Conservation (phyloP, 2,329 filamentous ascomycete genomes). For the Colletotrichum incanum region DNA sequence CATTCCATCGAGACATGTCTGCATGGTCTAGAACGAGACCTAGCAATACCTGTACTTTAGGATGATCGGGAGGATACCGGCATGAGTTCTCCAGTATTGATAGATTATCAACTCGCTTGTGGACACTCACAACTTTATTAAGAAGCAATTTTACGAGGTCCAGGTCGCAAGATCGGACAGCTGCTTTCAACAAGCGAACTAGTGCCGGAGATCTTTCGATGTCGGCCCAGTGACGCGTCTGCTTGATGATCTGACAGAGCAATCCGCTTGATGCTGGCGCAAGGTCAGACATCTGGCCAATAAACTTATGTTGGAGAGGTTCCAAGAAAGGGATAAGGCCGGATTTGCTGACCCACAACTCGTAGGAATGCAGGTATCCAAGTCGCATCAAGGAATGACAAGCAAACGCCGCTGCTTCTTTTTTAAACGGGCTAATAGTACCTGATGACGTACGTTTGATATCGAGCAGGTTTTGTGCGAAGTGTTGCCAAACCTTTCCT, state of each 20-base stretch:
- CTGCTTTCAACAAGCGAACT: background rate
- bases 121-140: background rate
- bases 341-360: background rate
- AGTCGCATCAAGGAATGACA: background rate
- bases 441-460: background rate
- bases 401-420: background rate
- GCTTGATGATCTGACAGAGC: background rate
- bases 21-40: background rate
- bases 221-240: background rate
- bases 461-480: background rate
- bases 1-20: background rate
- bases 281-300: background rate
- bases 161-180: background rate
- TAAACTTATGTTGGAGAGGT: background rate
- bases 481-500: background rate
- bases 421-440: background rate
- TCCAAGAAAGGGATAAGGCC: background rate
- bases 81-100: background rate
- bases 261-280: background rate
- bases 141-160: background rate
- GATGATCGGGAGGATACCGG: background rate
- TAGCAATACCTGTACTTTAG: background rate
- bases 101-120: background rate
- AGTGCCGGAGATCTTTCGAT: background rate
- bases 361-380: slow-evolving; percentile 1